Percentiles rank a stretch among this genome's conserved stretches.
Evolutionary conservation across 345 rosid genomes (phyloP).

Genomic region (Boechera stricta): DNA sequence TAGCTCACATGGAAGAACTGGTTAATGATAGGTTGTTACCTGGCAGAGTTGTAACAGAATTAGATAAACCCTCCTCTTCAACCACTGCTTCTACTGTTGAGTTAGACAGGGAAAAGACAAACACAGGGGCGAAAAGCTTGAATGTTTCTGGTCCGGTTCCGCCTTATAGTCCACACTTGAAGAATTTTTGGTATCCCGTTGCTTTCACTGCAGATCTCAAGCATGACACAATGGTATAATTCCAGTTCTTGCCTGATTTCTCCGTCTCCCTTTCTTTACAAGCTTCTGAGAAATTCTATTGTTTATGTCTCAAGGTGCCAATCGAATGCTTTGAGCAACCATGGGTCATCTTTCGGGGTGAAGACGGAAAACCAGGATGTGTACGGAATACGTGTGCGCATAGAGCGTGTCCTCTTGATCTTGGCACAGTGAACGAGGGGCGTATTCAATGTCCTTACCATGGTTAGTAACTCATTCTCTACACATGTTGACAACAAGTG

Average conservation of each 20-base stretch:
- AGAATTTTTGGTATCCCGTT: constrained; percentile 96
- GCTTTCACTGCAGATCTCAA: constrained; percentile 85
- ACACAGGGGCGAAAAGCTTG: constrained; percentile 66
- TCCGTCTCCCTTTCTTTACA: neutral
- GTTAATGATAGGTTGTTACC: constrained; percentile 81
- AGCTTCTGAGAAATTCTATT: neutral
- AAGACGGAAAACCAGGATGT: constrained; percentile 93
- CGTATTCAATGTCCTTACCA: constrained; percentile 97
- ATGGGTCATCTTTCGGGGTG: constrained; percentile 95
- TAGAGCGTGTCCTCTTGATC: constrained; percentile 98
- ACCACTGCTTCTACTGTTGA: constrained; percentile 56
- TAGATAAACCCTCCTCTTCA: constrained; percentile 55
- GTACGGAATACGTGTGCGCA: constrained; percentile 95
- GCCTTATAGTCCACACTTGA: constrained; percentile 69
- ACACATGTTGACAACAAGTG: neutral
- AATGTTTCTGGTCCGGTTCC: constrained; percentile 93
- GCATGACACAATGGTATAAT: constrained; percentile 85
- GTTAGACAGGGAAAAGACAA: constrained; percentile 52
- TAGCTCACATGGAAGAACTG: constrained; percentile 92
- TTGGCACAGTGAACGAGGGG: constrained; percentile 90
- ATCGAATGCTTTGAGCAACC: constrained; percentile 94
- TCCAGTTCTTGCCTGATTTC: neutral
- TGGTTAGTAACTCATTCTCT: constrained; percentile 59
- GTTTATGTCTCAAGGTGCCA: constrained; percentile 64
- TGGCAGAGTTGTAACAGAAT: constrained; percentile 55